Percentiles rank a stretch among this genome's conserved stretches.
These are phyloP conservation scores for Phytophthora fragariaefolia DNA, from an alignment of 352 stramenopile genomes.

Conservation along the genomic window DNA sequence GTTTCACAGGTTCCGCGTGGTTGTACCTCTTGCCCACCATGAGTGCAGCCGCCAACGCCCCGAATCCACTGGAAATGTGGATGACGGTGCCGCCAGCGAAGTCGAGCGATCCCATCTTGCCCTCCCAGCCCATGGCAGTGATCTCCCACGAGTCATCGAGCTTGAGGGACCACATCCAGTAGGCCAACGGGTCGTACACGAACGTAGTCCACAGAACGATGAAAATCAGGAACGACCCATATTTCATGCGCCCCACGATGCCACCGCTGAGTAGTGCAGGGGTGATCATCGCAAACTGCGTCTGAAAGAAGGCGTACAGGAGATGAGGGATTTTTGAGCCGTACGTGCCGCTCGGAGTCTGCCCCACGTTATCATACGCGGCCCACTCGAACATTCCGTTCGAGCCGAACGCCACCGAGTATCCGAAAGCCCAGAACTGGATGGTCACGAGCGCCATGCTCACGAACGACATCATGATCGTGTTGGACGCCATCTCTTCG, in stretches of 20 bases:
- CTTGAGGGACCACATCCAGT: constrained; percentile 86
- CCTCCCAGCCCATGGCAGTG: constrained; percentile 62
- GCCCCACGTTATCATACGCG: constrained; percentile 61
- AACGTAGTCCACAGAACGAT: constrained; percentile 83
- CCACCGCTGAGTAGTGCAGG: constrained; percentile 77
- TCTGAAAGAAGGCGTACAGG: constrained; percentile 85
- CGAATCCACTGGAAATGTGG: constrained; percentile 82
- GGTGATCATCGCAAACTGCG: constrained; percentile 84
- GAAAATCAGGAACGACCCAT: constrained; percentile 76
- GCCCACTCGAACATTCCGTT: constrained; percentile 67
- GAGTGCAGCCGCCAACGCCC: constrained; percentile 70
- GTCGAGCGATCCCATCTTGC: constrained; percentile 76
- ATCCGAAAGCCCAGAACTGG: constrained; percentile 83
- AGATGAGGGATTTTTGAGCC: constrained; percentile 67
- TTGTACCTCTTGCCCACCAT: constrained; percentile 83
- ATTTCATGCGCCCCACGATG: constrained; percentile 89
- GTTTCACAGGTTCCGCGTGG: constrained; percentile 70
- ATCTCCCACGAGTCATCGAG: constrained; percentile 60
- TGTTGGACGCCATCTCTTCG: constrained; percentile 82
- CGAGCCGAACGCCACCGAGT: constrained; percentile 70
- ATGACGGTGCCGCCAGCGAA: constrained; percentile 89
- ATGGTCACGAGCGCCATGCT: constrained; percentile 80
- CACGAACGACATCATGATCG: constrained; percentile 86
- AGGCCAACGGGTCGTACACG: constrained; percentile 86
- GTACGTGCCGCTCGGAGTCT: constrained; percentile 55